Percentiles rank a stretch among this genome's conserved stretches.
Conservation (phyloP, 495 filamentous ascomycete species). For the Aspergillus biplanus region DNA sequence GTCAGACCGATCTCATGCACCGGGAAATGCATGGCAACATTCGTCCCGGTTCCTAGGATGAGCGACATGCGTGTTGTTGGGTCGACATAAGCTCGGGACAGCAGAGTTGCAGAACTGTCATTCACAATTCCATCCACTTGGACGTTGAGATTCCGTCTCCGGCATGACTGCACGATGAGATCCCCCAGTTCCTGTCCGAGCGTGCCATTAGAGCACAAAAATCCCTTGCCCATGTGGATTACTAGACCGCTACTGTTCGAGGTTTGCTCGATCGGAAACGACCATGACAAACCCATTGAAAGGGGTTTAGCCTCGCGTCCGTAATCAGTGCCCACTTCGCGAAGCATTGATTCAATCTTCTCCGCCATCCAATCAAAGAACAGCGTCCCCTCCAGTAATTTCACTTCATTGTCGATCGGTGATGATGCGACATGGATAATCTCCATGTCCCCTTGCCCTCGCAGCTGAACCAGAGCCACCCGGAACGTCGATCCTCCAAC, state of each 20-base stretch:
- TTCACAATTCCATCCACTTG: constrained; percentile 78
- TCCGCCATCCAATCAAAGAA: constrained; percentile 75
- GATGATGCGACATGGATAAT: constrained; percentile 55
- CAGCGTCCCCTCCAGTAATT: constrained; percentile 52
- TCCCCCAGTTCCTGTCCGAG: constrained; percentile 61
- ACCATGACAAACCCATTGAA: constrained; percentile 68
- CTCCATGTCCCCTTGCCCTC: constrained; percentile 54
- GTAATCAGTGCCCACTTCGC: constrained; percentile 42
- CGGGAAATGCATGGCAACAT: constrained; percentile 75
- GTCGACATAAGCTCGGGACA: constrained; percentile 74
- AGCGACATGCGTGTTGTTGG: constrained; percentile 70
- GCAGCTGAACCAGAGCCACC: constrained; percentile 62
- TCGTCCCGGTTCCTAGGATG: constrained; percentile 85
- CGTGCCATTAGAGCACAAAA: constrained; percentile 59
- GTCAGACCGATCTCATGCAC: constrained; percentile 63
- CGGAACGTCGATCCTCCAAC: constrained; percentile 71
- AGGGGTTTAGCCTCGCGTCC: constrained; percentile 44
- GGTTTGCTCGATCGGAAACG: constrained; percentile 69
- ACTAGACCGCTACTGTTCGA: constrained; percentile 60
- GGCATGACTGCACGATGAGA: constrained; percentile 61
- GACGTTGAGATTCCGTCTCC: constrained; percentile 50
- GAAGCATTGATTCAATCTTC: constrained; percentile 59
- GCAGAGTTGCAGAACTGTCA: constrained; percentile 79
- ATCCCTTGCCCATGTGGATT: constrained; percentile 70
- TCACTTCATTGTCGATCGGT: constrained; percentile 57